Conservation (phyloP, 2,329 filamentous ascomycete species). For the Fusarium stilboides region DNA sequence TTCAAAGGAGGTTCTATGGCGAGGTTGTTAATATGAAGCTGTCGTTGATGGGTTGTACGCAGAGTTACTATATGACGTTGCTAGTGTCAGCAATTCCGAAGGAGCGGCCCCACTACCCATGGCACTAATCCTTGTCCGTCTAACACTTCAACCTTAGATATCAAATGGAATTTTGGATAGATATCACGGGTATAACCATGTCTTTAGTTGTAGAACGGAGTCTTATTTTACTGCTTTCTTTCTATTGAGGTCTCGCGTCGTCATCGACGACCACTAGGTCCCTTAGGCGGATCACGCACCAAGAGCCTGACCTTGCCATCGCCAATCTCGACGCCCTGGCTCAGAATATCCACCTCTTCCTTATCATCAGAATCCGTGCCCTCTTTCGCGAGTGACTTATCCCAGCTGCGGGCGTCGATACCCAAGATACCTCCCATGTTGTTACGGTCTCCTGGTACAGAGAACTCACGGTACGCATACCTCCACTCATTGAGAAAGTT, state of each 20-base stretch:
- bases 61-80: constrained; percentile 40
- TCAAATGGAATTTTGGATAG: neutral
- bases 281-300: constrained; percentile 73
- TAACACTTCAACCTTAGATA: neutral
- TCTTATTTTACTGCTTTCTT: constrained; percentile 53
- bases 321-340: constrained; percentile 77
- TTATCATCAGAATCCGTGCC: constrained; percentile 58
- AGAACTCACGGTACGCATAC: constrained; percentile 96
- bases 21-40: constrained; percentile 23
- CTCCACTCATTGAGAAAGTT: constrained; percentile 95
- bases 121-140: constrained; percentile 14
- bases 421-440: constrained; percentile 83
- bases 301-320: constrained; percentile 77
- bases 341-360: constrained; percentile 70
- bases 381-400: constrained; percentile 71
- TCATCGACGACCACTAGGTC: constrained; percentile 66
- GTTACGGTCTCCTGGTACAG: constrained; percentile 91
- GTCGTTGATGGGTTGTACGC: constrained; percentile 18
- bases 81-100: constrained; percentile 35
- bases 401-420: constrained; percentile 77
- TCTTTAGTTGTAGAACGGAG: constrained; percentile 36
- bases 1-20: neutral
- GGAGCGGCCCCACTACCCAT: constrained; percentile 26
- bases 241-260: constrained; percentile 48
- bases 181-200: neutral